Base-by-base conservation (phyloP, 768 basidiomycete species). In the Suillus bovinus region DNA sequence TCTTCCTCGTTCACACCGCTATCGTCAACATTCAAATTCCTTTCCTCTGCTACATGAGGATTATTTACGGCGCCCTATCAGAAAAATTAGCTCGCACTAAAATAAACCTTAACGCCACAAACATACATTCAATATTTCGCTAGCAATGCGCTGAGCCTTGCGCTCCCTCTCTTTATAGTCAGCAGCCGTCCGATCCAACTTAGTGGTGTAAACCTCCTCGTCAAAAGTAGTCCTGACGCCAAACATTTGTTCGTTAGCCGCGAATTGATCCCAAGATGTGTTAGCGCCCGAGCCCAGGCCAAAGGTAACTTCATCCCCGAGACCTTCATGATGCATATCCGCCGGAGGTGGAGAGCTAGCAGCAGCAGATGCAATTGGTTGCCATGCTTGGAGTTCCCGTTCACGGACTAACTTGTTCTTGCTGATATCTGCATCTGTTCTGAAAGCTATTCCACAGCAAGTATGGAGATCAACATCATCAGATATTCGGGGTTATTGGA, bases 161-260 rank as follows among this genome's bases (percentile, higher is more conserved):
- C 87, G 84, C 75, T 98, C 96, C 64, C 86, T 84, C 77, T 94
- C 92, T 77, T 90, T 92, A 75, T 83, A 99, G 74, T 96, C 95
- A 24, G 89, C 84, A 8, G 86, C 90, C 59, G 78, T 84, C 65
- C 92, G 86, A 72, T 99, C 93, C 50, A 99, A 81, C 77, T 87
- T 94, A 20, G 96, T 99, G 13, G 97, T 99, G 74, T 99, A 99
- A 38, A 88, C 72, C 61, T 96, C 92, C 78, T 99, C 97, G 70
- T 96, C 90, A 75, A 93, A 99, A 68, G 85, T 86, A 10, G 94
- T 94, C 69, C 82, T 94, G 64, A 96, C 87, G 27, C 97, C 97
- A 71, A 97, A 99, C 60, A 93, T 81, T 68, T 90, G 82, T 76
- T 99, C 96, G 76, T 99, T 99, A 46, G 81, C 93, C 22, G 88